These are phyloP conservation scores for Paramecium tetraurelia DNA, from an alignment of 73 alveolate genomes.

Conservation along the genomic window DNA sequence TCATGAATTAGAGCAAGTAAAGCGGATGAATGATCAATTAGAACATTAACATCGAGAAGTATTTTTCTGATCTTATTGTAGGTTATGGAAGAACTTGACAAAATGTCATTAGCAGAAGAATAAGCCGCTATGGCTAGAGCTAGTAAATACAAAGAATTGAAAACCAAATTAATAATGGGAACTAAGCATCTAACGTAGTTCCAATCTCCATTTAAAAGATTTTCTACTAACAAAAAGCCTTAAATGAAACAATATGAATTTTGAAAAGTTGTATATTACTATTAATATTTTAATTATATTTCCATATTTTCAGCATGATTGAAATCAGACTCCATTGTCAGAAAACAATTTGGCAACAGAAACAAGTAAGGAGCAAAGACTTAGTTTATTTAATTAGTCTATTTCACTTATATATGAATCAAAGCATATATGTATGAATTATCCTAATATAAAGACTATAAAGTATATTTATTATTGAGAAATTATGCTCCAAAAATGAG, in stretches of 20 bases:
- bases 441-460: slow-evolving; percentile 52
- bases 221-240: neutral
- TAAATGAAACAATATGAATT: neutral
- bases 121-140: neutral
- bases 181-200: neutral
- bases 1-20: neutral
- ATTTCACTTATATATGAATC: slow-evolving; percentile 81
- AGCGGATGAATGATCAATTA: neutral
- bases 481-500: slow-evolving; percentile 89
- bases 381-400: neutral
- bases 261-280: neutral
- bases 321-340: slow-evolving; percentile 11
- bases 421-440: slow-evolving; percentile 57
- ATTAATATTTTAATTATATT: slow-evolving; percentile 17
- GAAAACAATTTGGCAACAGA: slow-evolving; percentile 25
- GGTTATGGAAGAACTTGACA: slow-evolving; percentile 17
- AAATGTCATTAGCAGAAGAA: neutral
- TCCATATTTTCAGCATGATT: neutral
- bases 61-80: neutral
- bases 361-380: neutral
- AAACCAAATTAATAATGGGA: slow-evolving; percentile 11
- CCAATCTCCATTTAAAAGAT: slow-evolving; percentile 2
- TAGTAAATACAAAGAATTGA: neutral
- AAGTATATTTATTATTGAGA: slow-evolving; percentile 76
- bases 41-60: slow-evolving; percentile 19